Conservation (phyloP, 1,284 basidiomycete species). For the Inonotus obliquus region DNA sequence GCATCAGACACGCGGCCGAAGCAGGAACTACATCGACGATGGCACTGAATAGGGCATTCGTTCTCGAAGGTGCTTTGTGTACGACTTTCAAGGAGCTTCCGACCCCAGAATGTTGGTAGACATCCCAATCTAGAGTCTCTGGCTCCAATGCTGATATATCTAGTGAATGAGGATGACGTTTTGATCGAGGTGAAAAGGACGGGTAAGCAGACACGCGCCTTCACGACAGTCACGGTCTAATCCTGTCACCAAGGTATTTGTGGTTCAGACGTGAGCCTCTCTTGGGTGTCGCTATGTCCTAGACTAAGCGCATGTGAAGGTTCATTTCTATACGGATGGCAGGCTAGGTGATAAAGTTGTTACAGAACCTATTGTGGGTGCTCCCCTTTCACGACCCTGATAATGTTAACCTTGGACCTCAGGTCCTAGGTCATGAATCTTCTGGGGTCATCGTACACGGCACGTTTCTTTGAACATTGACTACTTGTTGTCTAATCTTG, state of each 20-base stretch:
- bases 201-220: conserved; percentile 39
- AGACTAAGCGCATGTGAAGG: conserved; percentile 33
- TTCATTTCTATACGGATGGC: conserved; percentile 74
- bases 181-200: conserved; percentile 92
- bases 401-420: conserved; percentile 3
- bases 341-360: conserved; percentile 78
- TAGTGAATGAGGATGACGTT: conserved; percentile 74
- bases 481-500: neutral
- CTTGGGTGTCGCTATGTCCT: conserved; percentile 15
- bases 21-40: conserved; percentile 31
- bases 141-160: neutral
- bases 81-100: conserved; percentile 73
- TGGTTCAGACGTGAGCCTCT: conserved; percentile 69
- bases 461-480: conserved; percentile 13
- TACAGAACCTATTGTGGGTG: conserved; percentile 68
- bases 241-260: conserved; percentile 63
- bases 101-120: conserved; percentile 61
- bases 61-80: conserved; percentile 67
- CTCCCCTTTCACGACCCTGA: neutral
- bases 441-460: conserved; percentile 42
- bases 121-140: neutral
- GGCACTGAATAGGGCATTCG: conserved; percentile 76
- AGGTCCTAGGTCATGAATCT: conserved; percentile 57
- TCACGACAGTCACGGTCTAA: neutral
- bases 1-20: neutral